Evolutionary conservation across 108 stramenopile species (phyloP), one percentile per base, ranked within the genome.

Genomic region (Cyclotella kingstonii): DNA sequence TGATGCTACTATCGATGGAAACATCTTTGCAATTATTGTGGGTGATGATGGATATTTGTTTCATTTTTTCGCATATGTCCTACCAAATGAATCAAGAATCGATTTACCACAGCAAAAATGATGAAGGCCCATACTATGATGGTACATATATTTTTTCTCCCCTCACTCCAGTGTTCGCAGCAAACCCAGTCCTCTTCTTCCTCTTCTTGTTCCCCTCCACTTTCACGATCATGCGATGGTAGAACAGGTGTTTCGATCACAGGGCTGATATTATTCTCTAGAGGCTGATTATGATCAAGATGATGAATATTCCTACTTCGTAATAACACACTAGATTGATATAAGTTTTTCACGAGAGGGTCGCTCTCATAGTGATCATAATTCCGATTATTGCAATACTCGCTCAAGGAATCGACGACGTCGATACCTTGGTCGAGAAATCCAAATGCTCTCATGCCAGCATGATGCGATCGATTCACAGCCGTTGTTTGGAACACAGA

Each of bases 91-190:
- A 66, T 27, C 10, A 75, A 50, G 26, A 75, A 66, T 36, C 73
- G 59, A 66, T 75, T 61, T 15, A 55, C 31, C 5, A 67, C 42
- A 9, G 41, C 50, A 46, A 75, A 66, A 4, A 66, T 53, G 25
- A 66, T 46, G 0, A 66, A 5, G 10, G 65, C 60, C 73, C 73
- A 75, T 10, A 75, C 40, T 23, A 53, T 53, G 18, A 75, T 51
- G 11, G 73, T 75, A 38, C 73, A 75, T 41, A 66, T 27, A 42
- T 75, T 75, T 28, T 75, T 75, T 23, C 58, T 53, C 12, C 73
- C 73, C 38, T 66, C 73, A 25, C 55, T 57, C 19, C 60, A 60
- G 1, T 27, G 25, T 42, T 74, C 65, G 12, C 73, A 75, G 45
- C 73, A 66, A 5, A 38, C 45, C 11, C 52, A 59, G 45, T 75